A percentile compares a stretch with the other conserved stretches of the same genome.
phyloP scores from a whole-genome alignment of 805 yeast genomes.

The Zygotorulaspora sp. region DNA sequence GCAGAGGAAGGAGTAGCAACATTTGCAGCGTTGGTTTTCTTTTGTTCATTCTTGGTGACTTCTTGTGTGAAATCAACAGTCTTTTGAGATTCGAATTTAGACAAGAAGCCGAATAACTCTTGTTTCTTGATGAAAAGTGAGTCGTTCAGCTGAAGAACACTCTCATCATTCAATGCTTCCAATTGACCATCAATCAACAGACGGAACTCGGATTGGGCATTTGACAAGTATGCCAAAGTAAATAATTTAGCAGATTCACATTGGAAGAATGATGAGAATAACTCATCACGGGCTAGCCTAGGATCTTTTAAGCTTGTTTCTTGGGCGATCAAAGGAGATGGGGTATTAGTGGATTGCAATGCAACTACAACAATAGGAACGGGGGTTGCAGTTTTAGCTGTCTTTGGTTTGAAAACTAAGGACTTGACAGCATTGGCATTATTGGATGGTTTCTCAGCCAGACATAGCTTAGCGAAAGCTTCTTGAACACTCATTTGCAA shows the following conservation, averaged over 20 bases:
- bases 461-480: slow-evolving; percentile 60
- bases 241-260: slow-evolving; percentile 31
- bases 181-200: slow-evolving; percentile 31
- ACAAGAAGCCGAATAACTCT: slow-evolving; percentile 33
- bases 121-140: slow-evolving; percentile 22
- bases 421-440: slow-evolving; percentile 60
- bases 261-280: slow-evolving; percentile 52
- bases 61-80: slow-evolving; percentile 49
- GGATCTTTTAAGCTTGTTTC: slow-evolving; percentile 76
- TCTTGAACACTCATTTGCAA: slow-evolving; percentile 59
- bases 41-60: slow-evolving; percentile 39
- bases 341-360: slow-evolving; percentile 62
- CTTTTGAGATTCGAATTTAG: slow-evolving; percentile 37
- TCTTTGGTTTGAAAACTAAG: slow-evolving; percentile 85
- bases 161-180: slow-evolving; percentile 38
- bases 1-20: slow-evolving; percentile 39
- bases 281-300: slow-evolving; percentile 78
- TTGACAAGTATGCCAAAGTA: slow-evolving; percentile 39
- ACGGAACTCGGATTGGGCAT: slow-evolving; percentile 28
- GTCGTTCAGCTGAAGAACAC: slow-evolving; percentile 29
- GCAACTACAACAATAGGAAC: slow-evolving; percentile 82
- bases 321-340: slow-evolving; percentile 58
- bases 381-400: slow-evolving; percentile 73
- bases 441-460: slow-evolving; percentile 45
- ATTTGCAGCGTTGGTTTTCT: slow-evolving; percentile 28